A percentile compares a stretch with the other conserved stretches of the same genome.
phyloP scores from a whole-genome alignment of 495 filamentous ascomycete genomes.

The Neurospora tetrasperma region DNA sequence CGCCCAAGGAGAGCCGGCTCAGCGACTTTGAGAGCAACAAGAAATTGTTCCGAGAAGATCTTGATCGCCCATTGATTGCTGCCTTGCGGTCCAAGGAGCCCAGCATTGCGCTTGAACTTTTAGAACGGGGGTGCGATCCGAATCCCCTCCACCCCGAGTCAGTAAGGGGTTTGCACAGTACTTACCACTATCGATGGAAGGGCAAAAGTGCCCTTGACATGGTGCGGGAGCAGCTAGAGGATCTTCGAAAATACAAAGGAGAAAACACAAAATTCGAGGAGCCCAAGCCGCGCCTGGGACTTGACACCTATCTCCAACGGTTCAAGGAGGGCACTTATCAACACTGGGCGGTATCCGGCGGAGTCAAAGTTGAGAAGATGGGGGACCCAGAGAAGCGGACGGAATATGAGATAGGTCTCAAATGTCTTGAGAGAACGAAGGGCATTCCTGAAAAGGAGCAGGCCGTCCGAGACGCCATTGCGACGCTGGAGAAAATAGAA shows the following conservation, averaged over 20 bases:
- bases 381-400: conserved; percentile 12
- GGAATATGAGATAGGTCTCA: conserved; percentile 23
- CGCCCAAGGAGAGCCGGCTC: conserved; percentile 13
- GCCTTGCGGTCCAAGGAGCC: conserved; percentile 44
- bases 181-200: conserved; percentile 4
- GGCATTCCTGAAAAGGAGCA: conserved; percentile 42
- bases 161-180: conserved; percentile 20
- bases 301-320: conserved; percentile 33
- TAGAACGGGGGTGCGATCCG: conserved; percentile 49
- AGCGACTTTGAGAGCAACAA: conserved; percentile 33
- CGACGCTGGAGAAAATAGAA: conserved; percentile 44
- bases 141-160: conserved; percentile 35
- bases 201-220: conserved; percentile 47
- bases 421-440: conserved; percentile 9
- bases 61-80: conserved; percentile 49
- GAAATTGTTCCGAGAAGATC: conserved; percentile 22
- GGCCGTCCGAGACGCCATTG: conserved; percentile 37
- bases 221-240: conserved; percentile 38
- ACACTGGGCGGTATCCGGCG: conserved; percentile 35
- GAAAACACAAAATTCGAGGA: conserved; percentile 5
- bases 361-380: conserved; percentile 15
- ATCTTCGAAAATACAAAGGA: conserved; percentile 34
- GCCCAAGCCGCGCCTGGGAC: conserved; percentile 12
- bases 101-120: conserved; percentile 41
- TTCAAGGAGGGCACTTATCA: conserved; percentile 43